Evolutionary conservation across 2,329 filamentous ascomycete genomes (phyloP).

Genomic region (Penicillium sp.): DNA sequence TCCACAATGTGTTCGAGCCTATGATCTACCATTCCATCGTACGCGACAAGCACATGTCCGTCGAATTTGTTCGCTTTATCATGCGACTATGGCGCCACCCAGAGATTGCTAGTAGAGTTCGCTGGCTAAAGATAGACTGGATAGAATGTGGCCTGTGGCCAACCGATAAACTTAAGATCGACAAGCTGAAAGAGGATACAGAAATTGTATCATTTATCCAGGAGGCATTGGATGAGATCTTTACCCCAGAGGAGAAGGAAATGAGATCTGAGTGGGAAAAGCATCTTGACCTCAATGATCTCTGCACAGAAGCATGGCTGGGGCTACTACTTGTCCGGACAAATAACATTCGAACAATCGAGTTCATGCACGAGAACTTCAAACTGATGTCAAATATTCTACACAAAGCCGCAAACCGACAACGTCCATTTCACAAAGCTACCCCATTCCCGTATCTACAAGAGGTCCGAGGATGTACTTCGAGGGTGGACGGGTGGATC

Average conservation of each 20-base stretch:
- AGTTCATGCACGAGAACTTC: not conserved
- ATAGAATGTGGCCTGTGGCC: not conserved
- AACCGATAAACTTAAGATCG: not conserved
- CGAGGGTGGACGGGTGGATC: not conserved
- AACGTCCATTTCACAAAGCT: not conserved
- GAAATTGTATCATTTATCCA: not conserved
- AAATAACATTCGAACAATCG: not conserved
- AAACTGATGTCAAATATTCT: not conserved
- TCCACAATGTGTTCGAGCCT: not conserved
- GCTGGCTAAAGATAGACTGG: not conserved
- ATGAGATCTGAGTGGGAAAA: not conserved
- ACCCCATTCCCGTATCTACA: not conserved
- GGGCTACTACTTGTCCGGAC: not conserved
- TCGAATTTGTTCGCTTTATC: not conserved
- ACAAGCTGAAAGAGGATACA: not conserved
- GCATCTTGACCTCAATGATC: not conserved
- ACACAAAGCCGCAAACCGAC: not conserved
- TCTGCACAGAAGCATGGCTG: not conserved
- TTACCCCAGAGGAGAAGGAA: not conserved
- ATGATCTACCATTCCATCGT: not conserved
- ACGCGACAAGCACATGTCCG: not conserved
- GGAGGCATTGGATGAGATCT: not conserved
- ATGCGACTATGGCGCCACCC: not conserved
- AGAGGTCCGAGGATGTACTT: not conserved
- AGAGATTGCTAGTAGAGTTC: not conserved